phyloP scores from a whole-genome alignment of 129 eudicot genomes.

The Ambrosia trifida region DNA sequence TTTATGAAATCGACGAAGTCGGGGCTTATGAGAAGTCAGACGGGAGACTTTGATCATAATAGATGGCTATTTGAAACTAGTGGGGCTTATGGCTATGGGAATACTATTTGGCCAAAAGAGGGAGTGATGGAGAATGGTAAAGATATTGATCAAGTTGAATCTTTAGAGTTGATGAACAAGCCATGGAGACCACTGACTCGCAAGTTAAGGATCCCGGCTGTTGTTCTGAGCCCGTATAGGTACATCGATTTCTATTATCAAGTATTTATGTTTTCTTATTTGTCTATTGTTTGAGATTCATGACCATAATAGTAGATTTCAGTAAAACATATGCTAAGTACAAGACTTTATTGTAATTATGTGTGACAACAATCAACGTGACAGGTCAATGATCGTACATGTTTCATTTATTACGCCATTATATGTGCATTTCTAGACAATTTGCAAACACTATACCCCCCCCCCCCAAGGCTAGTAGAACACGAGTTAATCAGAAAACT shows the following conservation, averaged over 20 bases:
- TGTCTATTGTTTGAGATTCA: neutral
- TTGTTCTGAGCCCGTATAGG: slow-evolving; percentile 87
- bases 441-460: too few species aligned
- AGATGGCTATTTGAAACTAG: slow-evolving; percentile 80
- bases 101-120: slow-evolving; percentile 90
- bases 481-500: too few species aligned
- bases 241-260: slow-evolving; percentile 32
- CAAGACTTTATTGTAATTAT: neutral
- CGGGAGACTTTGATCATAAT: slow-evolving; percentile 80
- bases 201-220: slow-evolving; percentile 84
- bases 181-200: slow-evolving; percentile 98
- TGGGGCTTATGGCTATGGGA: slow-evolving; percentile 86
- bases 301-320: neutral
- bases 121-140: slow-evolving; percentile 60
- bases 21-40: slow-evolving; percentile 81
- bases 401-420: too few species aligned
- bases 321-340: neutral
- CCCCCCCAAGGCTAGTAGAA: too few species aligned
- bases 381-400: too few species aligned
- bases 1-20: slow-evolving; percentile 86
- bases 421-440: too few species aligned
- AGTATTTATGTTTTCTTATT: slow-evolving; percentile 2
- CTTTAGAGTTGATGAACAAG: slow-evolving; percentile 66
- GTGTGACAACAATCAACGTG: too few species aligned
- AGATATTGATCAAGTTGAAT: slow-evolving; percentile 49